These are phyloP conservation scores for Metschnikowia similis DNA, from an alignment of 805 yeast genomes.

Conservation along the genomic window DNA sequence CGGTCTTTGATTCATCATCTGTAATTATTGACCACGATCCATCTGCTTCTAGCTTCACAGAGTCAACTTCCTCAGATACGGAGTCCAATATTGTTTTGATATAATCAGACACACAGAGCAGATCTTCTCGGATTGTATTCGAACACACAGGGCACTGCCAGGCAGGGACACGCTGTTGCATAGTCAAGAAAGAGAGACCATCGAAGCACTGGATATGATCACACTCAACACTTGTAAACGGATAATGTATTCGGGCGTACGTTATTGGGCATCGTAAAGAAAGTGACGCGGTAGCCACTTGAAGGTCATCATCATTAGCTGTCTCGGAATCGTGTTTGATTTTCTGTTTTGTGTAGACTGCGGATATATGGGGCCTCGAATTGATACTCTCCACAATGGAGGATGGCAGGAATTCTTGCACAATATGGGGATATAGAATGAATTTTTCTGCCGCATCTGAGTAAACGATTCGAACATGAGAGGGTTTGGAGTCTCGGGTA, in stretches of 20 bases:
- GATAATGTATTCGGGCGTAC: slow-evolving; percentile 62
- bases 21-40: slow-evolving; percentile 62
- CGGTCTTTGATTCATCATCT: slow-evolving; percentile 9
- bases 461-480: slow-evolving; percentile 48
- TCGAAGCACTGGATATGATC: slow-evolving; percentile 88
- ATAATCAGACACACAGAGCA: slow-evolving; percentile 72
- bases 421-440: slow-evolving; percentile 56
- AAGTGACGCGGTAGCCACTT: slow-evolving; percentile 60
- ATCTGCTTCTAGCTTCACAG: slow-evolving; percentile 61
- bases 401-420: slow-evolving; percentile 32
- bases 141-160: slow-evolving; percentile 91
- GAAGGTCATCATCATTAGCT: slow-evolving; percentile 63
- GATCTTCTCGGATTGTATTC: slow-evolving; percentile 45
- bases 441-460: slow-evolving; percentile 52
- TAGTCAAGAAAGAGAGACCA: slow-evolving; percentile 62
- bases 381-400: slow-evolving; percentile 18
- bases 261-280: slow-evolving; percentile 79
- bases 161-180: slow-evolving; percentile 75
- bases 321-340: slow-evolving; percentile 36
- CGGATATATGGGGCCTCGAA: slow-evolving; percentile 48
- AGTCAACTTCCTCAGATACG: slow-evolving; percentile 55
- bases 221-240: slow-evolving; percentile 69
- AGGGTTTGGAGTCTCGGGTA: slow-evolving; percentile 23
- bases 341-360: slow-evolving; percentile 45
- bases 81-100: slow-evolving; percentile 54